These are phyloP conservation scores for Larix sibirica DNA, from an alignment of 83 land plant genomes.

Conservation along the genomic window DNA sequence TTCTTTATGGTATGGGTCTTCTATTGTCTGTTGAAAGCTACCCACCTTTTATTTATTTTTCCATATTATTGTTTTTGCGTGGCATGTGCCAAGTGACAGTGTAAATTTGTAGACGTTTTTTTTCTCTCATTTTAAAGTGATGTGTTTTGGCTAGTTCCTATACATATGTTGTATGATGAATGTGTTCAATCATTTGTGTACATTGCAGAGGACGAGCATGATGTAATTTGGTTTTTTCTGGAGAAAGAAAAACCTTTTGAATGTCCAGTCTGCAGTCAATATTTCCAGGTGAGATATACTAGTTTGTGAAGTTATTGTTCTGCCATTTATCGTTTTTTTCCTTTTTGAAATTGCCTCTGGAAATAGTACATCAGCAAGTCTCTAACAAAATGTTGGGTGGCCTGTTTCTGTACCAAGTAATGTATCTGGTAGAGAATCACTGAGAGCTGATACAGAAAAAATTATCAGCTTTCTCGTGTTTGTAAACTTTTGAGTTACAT, in stretches of 20 bases:
- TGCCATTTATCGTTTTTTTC: too few species aligned
- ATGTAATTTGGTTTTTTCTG: constrained; percentile 85
- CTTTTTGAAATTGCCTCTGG: too few species aligned
- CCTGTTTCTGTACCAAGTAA: too few species aligned
- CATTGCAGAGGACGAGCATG: constrained; percentile 77
- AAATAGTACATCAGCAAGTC: too few species aligned
- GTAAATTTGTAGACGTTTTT: background rate
- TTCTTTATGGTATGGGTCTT: background rate
- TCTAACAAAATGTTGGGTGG: too few species aligned
- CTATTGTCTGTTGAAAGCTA: background rate
- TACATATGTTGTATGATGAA: background rate
- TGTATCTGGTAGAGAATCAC: too few species aligned
- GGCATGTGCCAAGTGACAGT: background rate
- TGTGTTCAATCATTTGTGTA: background rate
- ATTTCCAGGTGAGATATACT: constrained; percentile 47
- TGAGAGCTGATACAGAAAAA: too few species aligned
- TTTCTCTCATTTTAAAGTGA: background rate
- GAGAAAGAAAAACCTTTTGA: constrained; percentile 73
- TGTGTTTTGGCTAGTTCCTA: background rate
- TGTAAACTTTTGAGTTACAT: too few species aligned
- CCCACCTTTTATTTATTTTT: background rate
- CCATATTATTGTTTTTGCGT: background rate
- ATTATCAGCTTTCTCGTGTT: too few species aligned
- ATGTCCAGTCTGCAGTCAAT: constrained; percentile 71
- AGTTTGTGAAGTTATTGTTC: background rate